Evolutionary conservation across 192 early-diverging fungal species (phyloP), one percentile per base, ranked within the genome.

Genomic region (Geranomyces michiganensis): DNA sequence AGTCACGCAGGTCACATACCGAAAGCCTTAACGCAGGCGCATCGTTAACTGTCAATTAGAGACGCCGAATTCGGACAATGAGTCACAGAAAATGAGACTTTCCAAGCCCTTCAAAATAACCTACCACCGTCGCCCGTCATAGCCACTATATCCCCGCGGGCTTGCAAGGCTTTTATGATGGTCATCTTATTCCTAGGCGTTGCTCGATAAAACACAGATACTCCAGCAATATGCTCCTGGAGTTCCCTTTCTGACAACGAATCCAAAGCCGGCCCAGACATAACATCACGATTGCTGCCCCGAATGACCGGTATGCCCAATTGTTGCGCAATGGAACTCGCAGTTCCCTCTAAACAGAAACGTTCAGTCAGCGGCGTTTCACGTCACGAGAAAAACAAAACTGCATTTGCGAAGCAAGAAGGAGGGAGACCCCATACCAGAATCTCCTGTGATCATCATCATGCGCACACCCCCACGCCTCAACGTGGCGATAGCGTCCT

Each of bases 371-470:
- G 51, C 19, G 0, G 33, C 21, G 32, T 43, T 9, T 24, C 58
- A 73, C 0, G n/a, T 7, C n/a, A n/a, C n/a, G n/a, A n/a, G n/a
- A n/a, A n/a, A n/a, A n/a, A n/a, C n/a, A n/a, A 10, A 53, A 21
- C 21, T 10, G 30, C 45, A 2, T 17, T 53, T n/a, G 49, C 22
- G 9, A 26, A 27, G 0, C 46, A 56, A 12, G n/a, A 26, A 71
- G n/a, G n/a, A n/a, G n/a, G n/a, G n/a, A n/a, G n/a, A n/a, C n/a
- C n/a, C n/a, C 70, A 21, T 73, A 87, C 82, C 75, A 26, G 94
- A 92, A 77, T 99, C 97, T 63, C 97, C 97, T 0, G 97, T 99
- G 33, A 99, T 95, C 96, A 99, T 98, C n/a, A 96, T 84, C 1
- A 95, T 84, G 70, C 91, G 89, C 17, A 99, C 94, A 29, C 93